These are phyloP conservation scores for rapeseed (Brassica napus) DNA, from an alignment of 345 rosid genomes.

Conservation along the genomic window DNA sequence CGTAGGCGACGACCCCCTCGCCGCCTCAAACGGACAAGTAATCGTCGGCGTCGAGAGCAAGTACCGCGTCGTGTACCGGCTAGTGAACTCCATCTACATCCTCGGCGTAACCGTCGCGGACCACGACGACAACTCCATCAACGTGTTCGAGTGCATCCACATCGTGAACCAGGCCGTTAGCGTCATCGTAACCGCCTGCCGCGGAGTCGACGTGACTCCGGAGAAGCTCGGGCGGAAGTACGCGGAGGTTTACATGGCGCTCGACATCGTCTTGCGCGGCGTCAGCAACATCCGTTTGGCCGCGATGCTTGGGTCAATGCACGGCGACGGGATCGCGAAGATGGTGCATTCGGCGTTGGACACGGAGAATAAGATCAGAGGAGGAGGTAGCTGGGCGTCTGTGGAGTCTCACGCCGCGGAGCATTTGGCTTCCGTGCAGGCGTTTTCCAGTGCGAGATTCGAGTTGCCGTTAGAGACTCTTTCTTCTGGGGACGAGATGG, in stretches of 20 bases:
- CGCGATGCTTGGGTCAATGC: slow-evolving; percentile 94
- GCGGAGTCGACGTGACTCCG: slow-evolving; percentile 95
- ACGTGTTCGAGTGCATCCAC: slow-evolving; percentile 93
- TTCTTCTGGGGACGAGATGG: slow-evolving; percentile 78
- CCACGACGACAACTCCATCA: slow-evolving; percentile 68
- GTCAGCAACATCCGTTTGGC: slow-evolving; percentile 87
- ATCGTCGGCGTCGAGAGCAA: slow-evolving; percentile 96
- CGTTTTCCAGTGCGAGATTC: slow-evolving; percentile 59
- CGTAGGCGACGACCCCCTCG: slow-evolving; percentile 93
- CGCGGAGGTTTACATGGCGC: slow-evolving; percentile 97
- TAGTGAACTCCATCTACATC: slow-evolving; percentile 90
- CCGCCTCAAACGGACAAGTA: slow-evolving; percentile 93
- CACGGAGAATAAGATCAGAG: slow-evolving; percentile 88
- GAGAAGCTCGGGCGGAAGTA: slow-evolving; percentile 88
- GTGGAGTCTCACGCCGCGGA: slow-evolving; percentile 66
- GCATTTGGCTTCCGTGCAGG: slow-evolving; percentile 63
- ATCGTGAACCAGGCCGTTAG: slow-evolving; percentile 96
- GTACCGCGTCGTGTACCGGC: slow-evolving; percentile 91
- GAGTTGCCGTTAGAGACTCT: slow-evolving; percentile 85
- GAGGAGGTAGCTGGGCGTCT: slow-evolving; percentile 72
- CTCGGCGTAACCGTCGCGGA: slow-evolving; percentile 87
- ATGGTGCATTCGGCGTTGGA: slow-evolving; percentile 95
- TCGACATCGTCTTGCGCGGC: slow-evolving; percentile 94
- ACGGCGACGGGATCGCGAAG: slow-evolving; percentile 94
- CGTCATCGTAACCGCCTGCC: slow-evolving; percentile 94